Evolutionary conservation across 2,329 filamentous ascomycete genomes (phyloP), one percentile per base, ranked within the genome.

Genomic region (Colletotrichum zoysiae): DNA sequence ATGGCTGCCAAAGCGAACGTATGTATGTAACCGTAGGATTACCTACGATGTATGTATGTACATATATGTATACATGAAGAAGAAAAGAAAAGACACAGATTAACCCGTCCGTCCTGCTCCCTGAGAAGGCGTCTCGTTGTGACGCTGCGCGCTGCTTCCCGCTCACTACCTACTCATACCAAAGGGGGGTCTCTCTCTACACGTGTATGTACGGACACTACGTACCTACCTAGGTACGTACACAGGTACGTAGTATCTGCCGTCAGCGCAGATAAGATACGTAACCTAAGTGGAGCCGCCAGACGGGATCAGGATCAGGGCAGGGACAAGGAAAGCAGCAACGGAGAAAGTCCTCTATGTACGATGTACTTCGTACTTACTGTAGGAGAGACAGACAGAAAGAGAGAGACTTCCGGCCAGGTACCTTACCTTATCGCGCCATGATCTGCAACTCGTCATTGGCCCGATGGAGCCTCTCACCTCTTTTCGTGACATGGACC

Each of bases 361-460:
- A n/a, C n/a, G n/a, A n/a, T n/a, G n/a, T n/a, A n/a, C n/a, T n/a
- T n/a, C n/a, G n/a, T n/a, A n/a, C n/a, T n/a, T n/a, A 26, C 26
- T 26, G 26, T 26, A 30, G 14, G 14, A 18, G 16, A 42, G 40
- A 9, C 11, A 42, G 40, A 42, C 16, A 46, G 44, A 46, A 3
- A 11, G 50, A 51, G 38, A 48, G 58, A 51, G 64, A 63, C 69
- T 69, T 71, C 59, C 58, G 69, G 20, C 7, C 51, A 71, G 65
- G 69, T 69, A 58, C 68, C 48, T 69, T 69, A 53, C 59, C 69
- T 71, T 71, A 71, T 71, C 69, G 65, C 69, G 69, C 69, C 65
- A 50, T 71, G 59, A 71, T 71, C 69, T 69, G 59, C 69, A 69
- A 53, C 53, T 68, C 59, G 59, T 69, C 65, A 64, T 71, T 71